Evolutionary conservation across 1,284 basidiomycete genomes (phyloP), one percentile per base, ranked within the genome.

Genomic region (Phellopilus nigrolimitatus): DNA sequence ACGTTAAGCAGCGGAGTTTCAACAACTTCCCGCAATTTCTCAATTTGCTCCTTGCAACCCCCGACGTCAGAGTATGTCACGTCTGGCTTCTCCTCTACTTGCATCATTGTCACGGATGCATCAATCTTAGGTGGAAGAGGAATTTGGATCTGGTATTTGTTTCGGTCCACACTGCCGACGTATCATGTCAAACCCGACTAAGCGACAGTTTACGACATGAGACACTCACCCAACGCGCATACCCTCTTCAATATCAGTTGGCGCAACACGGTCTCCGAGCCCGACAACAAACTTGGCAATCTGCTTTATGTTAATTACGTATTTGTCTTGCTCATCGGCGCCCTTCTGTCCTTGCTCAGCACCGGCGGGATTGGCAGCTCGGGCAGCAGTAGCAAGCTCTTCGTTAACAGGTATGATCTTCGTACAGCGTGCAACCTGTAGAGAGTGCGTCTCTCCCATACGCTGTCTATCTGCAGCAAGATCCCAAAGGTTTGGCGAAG

Each of bases 71-170:
- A 93, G 67, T 99, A 99, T 2, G 95, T 98, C 44, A 99, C 93
- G 63, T 98, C 95, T 1, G 95, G 95, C 68, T 98, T 95, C 72
- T 99, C 95, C 68, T 99, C 95, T 40, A 99, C 95, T 70, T 99
- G 95, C 97, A 99, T 99, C 95, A 99, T 98, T 12, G 97, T 99
- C 3, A 99, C 97, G 0, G 94, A 97, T 2, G 97, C 94, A 68
- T 99, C 97, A 60, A 99, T 99, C 74, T 97, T 97, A 33, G 97
- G 97, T 38, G 97, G 97, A n/a, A 99, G 72, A n/a, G 97, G 97
- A 59, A 99, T 98, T 71, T 97, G 93, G 59, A 99, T 99, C 69
- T 98, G 95, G 68, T 99, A 99, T 69, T 97, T 98, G 61, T 88
- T 95, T 46, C 91, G 82, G 68, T 94, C 88, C 59, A 94, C 85